phyloP scores from a whole-genome alignment of 495 filamentous ascomycete species.

The Xylaria grammica region DNA sequence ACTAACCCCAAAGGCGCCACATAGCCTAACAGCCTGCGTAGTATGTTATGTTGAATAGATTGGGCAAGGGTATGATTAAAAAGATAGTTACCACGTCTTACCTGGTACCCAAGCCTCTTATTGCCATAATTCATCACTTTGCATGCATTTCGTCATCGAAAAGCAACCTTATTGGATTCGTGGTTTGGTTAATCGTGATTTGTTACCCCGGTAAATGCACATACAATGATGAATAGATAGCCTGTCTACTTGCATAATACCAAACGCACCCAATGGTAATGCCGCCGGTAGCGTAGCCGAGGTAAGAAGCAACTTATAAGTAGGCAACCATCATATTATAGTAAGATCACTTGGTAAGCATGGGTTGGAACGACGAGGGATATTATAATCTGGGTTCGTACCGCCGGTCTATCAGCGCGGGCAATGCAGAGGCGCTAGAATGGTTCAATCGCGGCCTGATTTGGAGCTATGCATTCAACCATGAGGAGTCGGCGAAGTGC shows the following conservation, averaged over 20 bases:
- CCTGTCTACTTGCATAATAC: slow-evolving; percentile 12
- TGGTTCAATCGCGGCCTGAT: slow-evolving; percentile 69
- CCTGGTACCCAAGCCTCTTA: no score
- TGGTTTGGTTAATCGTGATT: no score
- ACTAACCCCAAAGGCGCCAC: background rate
- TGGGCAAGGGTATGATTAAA: no score
- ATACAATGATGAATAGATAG: background rate
- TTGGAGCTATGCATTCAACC: slow-evolving; percentile 71
- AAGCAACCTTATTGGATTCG: background rate
- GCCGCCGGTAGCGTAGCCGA: background rate
- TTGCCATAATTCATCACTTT: no score
- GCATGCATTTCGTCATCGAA: background rate
- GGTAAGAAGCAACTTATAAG: background rate
- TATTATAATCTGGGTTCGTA: slow-evolving; percentile 67
- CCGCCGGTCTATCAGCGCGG: slow-evolving; percentile 52
- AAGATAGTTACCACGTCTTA: no score
- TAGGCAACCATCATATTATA: background rate
- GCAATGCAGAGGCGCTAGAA: slow-evolving; percentile 49
- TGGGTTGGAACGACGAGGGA: slow-evolving; percentile 3
- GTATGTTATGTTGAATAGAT: no score
- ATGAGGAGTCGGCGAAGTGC: slow-evolving; percentile 64
- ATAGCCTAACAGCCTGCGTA: no score
- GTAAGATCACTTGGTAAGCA: slow-evolving; percentile 4
- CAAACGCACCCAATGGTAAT: background rate
- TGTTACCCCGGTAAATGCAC: slow-evolving; percentile 16